Evolutionary conservation across 176 grass and related monocot genomes (phyloP).

Genomic region (Ensete glaucum): DNA sequence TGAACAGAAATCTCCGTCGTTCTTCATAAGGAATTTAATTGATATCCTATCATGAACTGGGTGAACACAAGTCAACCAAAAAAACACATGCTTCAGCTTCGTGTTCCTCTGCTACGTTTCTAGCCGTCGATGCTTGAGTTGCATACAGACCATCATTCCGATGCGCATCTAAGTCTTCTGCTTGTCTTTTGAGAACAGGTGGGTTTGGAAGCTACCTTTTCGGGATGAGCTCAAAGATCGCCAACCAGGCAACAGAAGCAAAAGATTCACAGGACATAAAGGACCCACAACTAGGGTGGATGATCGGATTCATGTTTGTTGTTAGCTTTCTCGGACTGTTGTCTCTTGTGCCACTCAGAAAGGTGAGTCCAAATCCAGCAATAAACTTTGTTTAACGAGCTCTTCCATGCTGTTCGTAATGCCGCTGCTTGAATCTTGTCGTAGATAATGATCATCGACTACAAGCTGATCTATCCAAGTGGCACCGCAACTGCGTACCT

Average conservation of each 20-base stretch:
- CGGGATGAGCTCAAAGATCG: conserved; percentile 5
- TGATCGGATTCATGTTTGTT: conserved; percentile 17
- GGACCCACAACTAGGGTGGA: conserved; percentile 12
- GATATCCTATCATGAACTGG: too few relatives aligned
- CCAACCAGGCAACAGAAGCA: not conserved
- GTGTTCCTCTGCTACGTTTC: too few relatives aligned
- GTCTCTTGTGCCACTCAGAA: conserved; percentile 3
- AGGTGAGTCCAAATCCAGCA: conserved; percentile 1
- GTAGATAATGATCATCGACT: conserved; percentile 61
- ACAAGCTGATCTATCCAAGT: conserved; percentile 54
- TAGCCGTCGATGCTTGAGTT: too few relatives aligned
- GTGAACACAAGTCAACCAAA: too few relatives aligned
- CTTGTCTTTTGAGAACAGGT: not conserved
- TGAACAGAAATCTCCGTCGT: too few relatives aligned
- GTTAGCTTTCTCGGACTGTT: conserved; percentile 16
- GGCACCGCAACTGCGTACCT: conserved; percentile 43
- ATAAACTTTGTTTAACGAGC: not conserved
- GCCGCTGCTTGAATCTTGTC: not conserved
- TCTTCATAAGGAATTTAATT: too few relatives aligned
- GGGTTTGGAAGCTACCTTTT: conserved; percentile 11
- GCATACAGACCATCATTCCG: too few relatives aligned
- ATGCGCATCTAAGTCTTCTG: too few relatives aligned
- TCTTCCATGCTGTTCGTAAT: not conserved
- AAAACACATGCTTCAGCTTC: too few relatives aligned
- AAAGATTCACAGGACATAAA: conserved; percentile 13